Percentiles rank a stretch among this genome's conserved stretches.
phyloP scores from a whole-genome alignment of 345 rosid species.

The Citrus trifoliata region DNA sequence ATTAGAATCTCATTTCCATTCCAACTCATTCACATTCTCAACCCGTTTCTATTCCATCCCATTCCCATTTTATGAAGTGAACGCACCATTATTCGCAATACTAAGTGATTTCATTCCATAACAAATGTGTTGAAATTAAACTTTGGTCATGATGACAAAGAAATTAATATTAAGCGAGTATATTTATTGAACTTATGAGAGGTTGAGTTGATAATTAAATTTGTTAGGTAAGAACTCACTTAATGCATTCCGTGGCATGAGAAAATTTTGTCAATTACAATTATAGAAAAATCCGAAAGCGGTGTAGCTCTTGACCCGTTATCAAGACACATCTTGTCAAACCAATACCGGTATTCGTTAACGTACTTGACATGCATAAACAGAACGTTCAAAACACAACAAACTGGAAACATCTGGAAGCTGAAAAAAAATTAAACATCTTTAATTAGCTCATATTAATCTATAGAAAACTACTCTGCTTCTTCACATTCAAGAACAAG shows the following conservation, averaged over 20 bases:
- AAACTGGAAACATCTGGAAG: background rate
- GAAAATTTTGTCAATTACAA: background rate
- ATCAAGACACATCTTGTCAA: background rate
- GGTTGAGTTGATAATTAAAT: background rate
- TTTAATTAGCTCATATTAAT: background rate
- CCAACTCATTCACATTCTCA: too few species aligned
- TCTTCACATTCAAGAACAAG: background rate
- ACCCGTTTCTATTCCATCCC: accelerated
- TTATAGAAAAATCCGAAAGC: too few species aligned
- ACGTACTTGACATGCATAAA: background rate
- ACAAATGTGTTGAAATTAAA: too few species aligned
- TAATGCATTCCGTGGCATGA: background rate
- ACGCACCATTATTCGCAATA: too few species aligned
- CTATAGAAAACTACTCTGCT: background rate
- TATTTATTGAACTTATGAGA: too few species aligned
- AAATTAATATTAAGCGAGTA: too few species aligned
- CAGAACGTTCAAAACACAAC: background rate
- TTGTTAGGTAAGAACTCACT: background rate
- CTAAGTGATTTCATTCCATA: too few species aligned
- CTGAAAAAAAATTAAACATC: background rate
- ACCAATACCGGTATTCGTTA: background rate
- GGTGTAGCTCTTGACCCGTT: background rate
- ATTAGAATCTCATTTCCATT: accelerated
- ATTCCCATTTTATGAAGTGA: too few species aligned
- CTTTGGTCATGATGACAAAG: too few species aligned